Evolutionary conservation across 2,329 filamentous ascomycete species (phyloP), one percentile per base, ranked within the genome.

Genomic region (Immersiporthe knoxdaviesiana): DNA sequence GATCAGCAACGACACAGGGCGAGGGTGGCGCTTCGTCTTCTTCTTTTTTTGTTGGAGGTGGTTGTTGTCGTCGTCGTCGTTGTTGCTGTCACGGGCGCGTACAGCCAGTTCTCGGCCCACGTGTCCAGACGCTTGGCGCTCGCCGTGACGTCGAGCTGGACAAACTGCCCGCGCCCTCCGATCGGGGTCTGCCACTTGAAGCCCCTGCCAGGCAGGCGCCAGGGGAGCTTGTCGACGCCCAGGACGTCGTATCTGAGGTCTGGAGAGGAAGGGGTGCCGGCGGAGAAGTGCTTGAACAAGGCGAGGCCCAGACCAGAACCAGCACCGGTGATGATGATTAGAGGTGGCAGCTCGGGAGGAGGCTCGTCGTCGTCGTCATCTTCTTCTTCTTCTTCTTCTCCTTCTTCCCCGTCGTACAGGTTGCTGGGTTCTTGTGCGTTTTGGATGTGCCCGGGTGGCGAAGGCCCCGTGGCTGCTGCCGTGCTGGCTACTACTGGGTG

Each of bases 221-320:
- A 70, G 39, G 68, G 62, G 24, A 52, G 27, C 47, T 35, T 68
- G 24, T 70, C 68, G 30, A 70, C 52, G n/a, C 68, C 68, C 6
- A 70, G 16, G 18, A 70, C 68, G 32, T 41, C 60, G 65, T 73
- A 73, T 3, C 82, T 78, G 56, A 77, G 78, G 54, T 78, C 74
- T 10, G 69, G 21, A 24, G 77, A 75, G 6, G 52, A 21, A 21
- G n/a, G 61, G 2, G 18, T 6, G 0, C 21, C 14, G 37, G 37
- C 18, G 62, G 66, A 67, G 24, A 68, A 68, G 50, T 70, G 68
- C 58, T 70, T 54, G 50, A 70, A 70, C 65, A 68, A 58, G 37
- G 68, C 68, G 47, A 67, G 66, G 50, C 68, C 68, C 41, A 70
- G 68, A 16, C 68, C 68, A 24, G 68, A 65, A 47, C 52, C 32